Conservation (phyloP, 345 rosid genomes). For the Arabis alpina region DNA sequence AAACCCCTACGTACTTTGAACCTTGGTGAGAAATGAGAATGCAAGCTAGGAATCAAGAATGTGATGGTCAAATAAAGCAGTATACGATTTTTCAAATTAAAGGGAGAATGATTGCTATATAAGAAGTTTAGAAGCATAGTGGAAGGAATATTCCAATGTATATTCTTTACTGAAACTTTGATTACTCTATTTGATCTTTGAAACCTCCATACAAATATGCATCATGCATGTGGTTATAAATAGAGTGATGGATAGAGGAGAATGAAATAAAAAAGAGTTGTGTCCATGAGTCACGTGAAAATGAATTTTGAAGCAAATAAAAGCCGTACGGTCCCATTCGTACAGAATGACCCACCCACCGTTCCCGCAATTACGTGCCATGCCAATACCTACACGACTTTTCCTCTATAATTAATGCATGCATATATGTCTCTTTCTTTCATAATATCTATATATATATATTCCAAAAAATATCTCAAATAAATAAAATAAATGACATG, state of each 20-base stretch:
- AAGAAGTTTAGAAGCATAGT: not conserved
- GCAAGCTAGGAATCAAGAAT: not conserved
- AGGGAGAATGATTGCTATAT: no score
- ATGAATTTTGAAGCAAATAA: not conserved
- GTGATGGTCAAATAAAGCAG: not conserved
- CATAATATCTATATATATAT: not conserved
- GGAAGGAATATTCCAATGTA: not conserved
- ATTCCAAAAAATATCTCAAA: no score
- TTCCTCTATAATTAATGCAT: slow-evolving; percentile 1
- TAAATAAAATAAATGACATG: no score
- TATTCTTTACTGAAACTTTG: no score
- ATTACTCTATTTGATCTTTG: not conserved
- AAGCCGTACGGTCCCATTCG: slow-evolving; percentile 23
- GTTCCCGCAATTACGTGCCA: slow-evolving; percentile 6
- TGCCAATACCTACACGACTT: slow-evolving; percentile 9
- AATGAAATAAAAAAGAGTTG: not conserved
- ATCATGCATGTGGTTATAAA: not conserved
- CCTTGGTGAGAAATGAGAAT: not conserved
- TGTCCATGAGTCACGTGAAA: slow-evolving; percentile 7
- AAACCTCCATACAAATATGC: not conserved
- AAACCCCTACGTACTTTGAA: not conserved
- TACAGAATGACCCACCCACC: slow-evolving; percentile 27
- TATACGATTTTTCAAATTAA: no score
- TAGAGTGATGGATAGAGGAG: not conserved
- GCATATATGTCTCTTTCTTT: not conserved